phyloP scores from a whole-genome alignment of 139 green algal genomes.

The Chlamydomonas urium region DNA sequence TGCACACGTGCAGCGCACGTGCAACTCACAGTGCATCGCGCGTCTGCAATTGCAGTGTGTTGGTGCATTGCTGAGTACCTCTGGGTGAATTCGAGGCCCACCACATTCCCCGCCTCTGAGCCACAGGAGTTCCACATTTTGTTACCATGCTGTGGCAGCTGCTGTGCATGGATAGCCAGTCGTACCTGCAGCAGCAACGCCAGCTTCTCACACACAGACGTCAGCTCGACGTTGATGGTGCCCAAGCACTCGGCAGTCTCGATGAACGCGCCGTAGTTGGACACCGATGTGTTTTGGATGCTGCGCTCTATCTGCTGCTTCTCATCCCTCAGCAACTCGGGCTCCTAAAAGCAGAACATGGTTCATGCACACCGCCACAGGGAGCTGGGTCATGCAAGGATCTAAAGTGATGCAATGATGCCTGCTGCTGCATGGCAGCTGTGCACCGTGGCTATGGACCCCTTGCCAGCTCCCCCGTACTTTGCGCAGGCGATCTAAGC shows the following conservation, averaged over 20 bases:
- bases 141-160: too few relatives aligned
- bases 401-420: background rate
- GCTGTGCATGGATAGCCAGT: too few relatives aligned
- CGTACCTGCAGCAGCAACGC: conserved; percentile 35
- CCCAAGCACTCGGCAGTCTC: conserved; percentile 40
- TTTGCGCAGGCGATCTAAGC: conserved; percentile 13
- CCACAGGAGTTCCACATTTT: too few relatives aligned
- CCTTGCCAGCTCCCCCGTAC: background rate
- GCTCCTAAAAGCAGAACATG: conserved; percentile 5
- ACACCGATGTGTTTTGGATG: conserved; percentile 42
- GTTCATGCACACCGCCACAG: too few relatives aligned
- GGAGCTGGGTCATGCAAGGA: too few relatives aligned
- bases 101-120: too few relatives aligned
- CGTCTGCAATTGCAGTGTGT: background rate
- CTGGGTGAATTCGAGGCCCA: background rate
- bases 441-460: background rate
- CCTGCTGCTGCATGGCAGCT: background rate
- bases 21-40: background rate
- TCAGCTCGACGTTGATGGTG: conserved; percentile 40
- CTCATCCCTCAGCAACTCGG: conserved; percentile 83
- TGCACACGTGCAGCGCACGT: conserved; percentile 2
- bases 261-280: conserved; percentile 48
- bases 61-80: background rate
- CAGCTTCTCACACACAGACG: conserved; percentile 31
- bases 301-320: conserved; percentile 64